Percentiles rank a stretch among this genome's conserved stretches.
These are phyloP conservation scores for Prosopis cineraria DNA, from an alignment of 306 rosid genomes.

Conservation along the genomic window DNA sequence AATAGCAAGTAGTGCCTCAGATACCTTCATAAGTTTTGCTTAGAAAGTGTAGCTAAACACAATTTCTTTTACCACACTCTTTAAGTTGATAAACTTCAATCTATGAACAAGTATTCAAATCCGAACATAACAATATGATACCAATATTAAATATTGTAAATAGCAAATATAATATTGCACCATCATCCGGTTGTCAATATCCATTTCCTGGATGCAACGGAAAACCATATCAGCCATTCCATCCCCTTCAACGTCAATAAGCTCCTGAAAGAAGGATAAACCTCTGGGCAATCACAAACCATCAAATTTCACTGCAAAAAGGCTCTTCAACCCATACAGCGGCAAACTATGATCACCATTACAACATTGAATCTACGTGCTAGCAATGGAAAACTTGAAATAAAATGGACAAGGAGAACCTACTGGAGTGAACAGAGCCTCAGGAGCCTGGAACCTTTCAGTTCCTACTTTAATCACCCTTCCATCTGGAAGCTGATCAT, in stretches of 20 bases:
- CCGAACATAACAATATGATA: too few relatives aligned
- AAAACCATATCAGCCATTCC: conserved; percentile 99
- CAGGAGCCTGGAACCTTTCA: conserved; percentile 99
- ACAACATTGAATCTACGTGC: not conserved
- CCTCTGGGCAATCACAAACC: conserved; percentile 12
- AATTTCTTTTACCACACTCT: too few relatives aligned
- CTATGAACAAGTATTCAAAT: too few relatives aligned
- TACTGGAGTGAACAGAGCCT: conserved; percentile 99
- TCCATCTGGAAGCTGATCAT: conserved; percentile 96
- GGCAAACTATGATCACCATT: not conserved
- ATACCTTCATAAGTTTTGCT: too few relatives aligned
- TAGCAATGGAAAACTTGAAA: not conserved
- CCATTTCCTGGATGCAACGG: conserved; percentile 99
- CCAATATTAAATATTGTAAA: not conserved
- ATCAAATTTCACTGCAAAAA: conserved; percentile 8
- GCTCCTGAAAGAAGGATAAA: conserved; percentile 62
- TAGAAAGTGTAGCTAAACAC: too few relatives aligned
- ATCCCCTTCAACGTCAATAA: conserved; percentile 98
- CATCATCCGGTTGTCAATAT: conserved; percentile 98
- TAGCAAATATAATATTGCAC: conserved; percentile 47
- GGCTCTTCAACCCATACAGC: not conserved
- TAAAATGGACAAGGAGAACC: conserved; percentile 38
- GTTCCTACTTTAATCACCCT: conserved; percentile 99
- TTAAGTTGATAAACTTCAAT: too few relatives aligned
- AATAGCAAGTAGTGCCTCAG: too few relatives aligned